Percentiles rank a stretch among this genome's conserved stretches.
phyloP scores from a whole-genome alignment of 2,329 filamentous ascomycete species.

The Pseudovirgaria hyperparasitica region DNA sequence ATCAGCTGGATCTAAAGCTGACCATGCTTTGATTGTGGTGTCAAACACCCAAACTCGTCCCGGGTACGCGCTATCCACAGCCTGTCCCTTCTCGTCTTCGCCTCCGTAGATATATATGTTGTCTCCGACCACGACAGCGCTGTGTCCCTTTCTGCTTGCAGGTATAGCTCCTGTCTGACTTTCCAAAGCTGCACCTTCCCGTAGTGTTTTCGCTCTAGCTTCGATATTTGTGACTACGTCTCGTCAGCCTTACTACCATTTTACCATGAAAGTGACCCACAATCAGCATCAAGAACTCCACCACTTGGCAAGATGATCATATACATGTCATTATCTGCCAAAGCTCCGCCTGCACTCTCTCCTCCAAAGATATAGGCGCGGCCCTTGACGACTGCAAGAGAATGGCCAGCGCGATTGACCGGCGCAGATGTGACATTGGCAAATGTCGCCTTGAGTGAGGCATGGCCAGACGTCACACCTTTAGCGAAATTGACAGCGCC shows the following conservation, averaged over 20 bases:
- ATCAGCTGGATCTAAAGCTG: constrained; percentile 22
- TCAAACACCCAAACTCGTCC: constrained; percentile 33
- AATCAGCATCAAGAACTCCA: constrained; percentile 30
- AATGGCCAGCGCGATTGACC: constrained; percentile 38
- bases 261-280: not conserved
- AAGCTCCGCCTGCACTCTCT: constrained; percentile 20
- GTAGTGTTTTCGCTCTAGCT: constrained; percentile 4
- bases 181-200: too few species aligned
- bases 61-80: too few species aligned
- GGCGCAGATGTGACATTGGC: constrained; percentile 31
- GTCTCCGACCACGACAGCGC: constrained; percentile 29
- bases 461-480: constrained; percentile 34
- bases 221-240: constrained; percentile 16
- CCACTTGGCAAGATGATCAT: constrained; percentile 37
- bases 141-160: constrained; percentile 28
- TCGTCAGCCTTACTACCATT: constrained; percentile 1
- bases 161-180: constrained; percentile 21
- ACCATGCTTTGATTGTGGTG: constrained; percentile 28
- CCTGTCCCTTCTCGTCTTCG: constrained; percentile 16
- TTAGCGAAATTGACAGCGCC: constrained; percentile 35
- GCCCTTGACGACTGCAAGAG: constrained; percentile 39
- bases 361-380: constrained; percentile 46
- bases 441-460: constrained; percentile 39
- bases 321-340: constrained; percentile 40
- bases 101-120: constrained; percentile 34